Percentiles rank a stretch among this genome's conserved stretches.
These are phyloP conservation scores for Lodderomyces margitis DNA, from an alignment of 1,139 yeast species.

Conservation along the genomic window DNA sequence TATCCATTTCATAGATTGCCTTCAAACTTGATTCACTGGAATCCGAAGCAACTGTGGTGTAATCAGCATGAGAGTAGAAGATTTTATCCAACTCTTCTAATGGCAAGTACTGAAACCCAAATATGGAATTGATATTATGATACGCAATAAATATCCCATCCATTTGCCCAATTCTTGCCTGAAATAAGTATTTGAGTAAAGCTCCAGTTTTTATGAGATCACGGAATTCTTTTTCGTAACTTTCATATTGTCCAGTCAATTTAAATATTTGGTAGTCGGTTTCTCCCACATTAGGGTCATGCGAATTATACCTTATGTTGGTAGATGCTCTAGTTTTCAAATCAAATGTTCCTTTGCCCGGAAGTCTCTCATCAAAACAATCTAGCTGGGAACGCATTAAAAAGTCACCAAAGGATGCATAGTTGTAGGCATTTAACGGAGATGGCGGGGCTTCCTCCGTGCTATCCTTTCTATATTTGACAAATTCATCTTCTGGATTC, in stretches of 20 bases:
- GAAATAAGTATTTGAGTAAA: slow-evolving; percentile 79
- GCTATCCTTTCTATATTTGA: slow-evolving; percentile 17
- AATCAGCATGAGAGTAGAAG: slow-evolving; percentile 25
- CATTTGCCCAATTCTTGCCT: slow-evolving; percentile 95
- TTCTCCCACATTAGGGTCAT: slow-evolving; percentile 50
- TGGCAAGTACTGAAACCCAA: slow-evolving; percentile 90
- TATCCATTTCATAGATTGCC: slow-evolving; percentile 20
- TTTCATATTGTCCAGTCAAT: slow-evolving; percentile 64
- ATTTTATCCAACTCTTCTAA: slow-evolving; percentile 63
- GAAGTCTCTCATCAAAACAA: slow-evolving; percentile 71
- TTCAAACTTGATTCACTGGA: slow-evolving; percentile 14
- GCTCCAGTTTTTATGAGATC: slow-evolving; percentile 76
- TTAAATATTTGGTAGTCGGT: slow-evolving; percentile 65
- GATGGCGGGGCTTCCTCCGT: slow-evolving; percentile 16
- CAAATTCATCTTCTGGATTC: slow-evolving; percentile 49
- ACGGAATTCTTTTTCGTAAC: slow-evolving; percentile 73
- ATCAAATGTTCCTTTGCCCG: slow-evolving; percentile 92
- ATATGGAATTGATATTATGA: slow-evolving; percentile 76
- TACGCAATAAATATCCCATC: slow-evolving; percentile 93
- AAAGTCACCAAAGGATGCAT: slow-evolving; percentile 65
- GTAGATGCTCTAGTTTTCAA: slow-evolving; percentile 88
- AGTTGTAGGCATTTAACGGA: slow-evolving; percentile 54
- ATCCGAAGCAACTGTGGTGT: slow-evolving; percentile 5
- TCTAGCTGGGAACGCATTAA: slow-evolving; percentile 90
- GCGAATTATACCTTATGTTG: slow-evolving; percentile 76